Percentiles rank a stretch among this genome's conserved stretches.
phyloP scores from a whole-genome alignment of 2,329 filamentous ascomycete species.

The Calonectria montana region DNA sequence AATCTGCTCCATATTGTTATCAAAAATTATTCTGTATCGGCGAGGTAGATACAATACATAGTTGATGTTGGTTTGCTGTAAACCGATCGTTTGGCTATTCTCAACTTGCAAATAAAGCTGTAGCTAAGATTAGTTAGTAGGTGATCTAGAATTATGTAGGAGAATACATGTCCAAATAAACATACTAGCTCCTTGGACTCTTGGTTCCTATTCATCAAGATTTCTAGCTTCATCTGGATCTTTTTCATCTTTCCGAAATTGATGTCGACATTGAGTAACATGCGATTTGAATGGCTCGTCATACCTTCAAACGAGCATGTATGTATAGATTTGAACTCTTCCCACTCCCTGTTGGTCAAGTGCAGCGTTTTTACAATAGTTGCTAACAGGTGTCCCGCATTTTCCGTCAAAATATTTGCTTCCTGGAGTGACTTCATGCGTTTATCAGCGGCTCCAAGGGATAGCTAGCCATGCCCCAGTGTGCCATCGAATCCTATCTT shows the following conservation, averaged over 20 bases:
- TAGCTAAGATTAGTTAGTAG: background rate
- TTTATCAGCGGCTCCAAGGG: background rate
- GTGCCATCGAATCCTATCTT: background rate
- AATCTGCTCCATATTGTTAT: background rate
- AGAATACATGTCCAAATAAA: background rate
- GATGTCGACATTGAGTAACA: background rate
- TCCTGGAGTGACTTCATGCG: background rate
- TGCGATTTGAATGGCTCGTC: background rate
- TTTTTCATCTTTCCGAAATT: background rate
- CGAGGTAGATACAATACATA: background rate
- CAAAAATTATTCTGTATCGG: background rate
- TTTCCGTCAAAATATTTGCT: background rate
- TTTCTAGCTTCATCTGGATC: background rate
- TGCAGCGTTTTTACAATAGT: background rate
- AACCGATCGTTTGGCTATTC: background rate
- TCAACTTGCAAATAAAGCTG: background rate
- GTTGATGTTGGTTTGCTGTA: conserved; percentile 2
- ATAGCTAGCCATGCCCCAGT: background rate
- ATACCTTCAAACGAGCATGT: background rate
- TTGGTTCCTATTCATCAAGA: background rate
- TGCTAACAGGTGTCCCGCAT: background rate
- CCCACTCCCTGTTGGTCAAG: background rate
- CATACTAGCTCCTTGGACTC: background rate
- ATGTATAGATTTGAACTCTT: background rate
- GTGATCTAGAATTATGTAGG: background rate